A percentile compares a stretch with the other conserved stretches of the same genome.
These are phyloP conservation scores for Fusarium piperis DNA, from an alignment of 2,329 filamentous ascomycete genomes.

Conservation along the genomic window DNA sequence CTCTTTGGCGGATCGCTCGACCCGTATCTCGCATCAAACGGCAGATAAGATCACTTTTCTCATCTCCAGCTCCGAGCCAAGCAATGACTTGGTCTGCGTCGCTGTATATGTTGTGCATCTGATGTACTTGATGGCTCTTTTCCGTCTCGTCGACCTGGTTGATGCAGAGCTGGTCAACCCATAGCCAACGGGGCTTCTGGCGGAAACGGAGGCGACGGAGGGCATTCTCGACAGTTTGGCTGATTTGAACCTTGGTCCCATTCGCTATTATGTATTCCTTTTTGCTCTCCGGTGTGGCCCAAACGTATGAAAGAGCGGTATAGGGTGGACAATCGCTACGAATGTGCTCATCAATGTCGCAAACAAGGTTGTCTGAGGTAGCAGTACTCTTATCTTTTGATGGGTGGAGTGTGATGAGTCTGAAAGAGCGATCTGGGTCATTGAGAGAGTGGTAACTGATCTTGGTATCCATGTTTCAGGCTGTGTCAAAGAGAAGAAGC, in stretches of 20 bases:
- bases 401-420: background rate
- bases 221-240: background rate
- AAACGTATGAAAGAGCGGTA: conserved; percentile 14
- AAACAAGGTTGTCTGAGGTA: background rate
- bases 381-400: background rate
- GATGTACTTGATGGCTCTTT: conserved; percentile 20
- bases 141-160: conserved; percentile 16
- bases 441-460: background rate
- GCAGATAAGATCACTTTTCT: conserved; percentile 2
- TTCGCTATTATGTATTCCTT: background rate
- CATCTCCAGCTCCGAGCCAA: conserved; percentile 6
- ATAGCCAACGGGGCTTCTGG: background rate
- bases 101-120: conserved; percentile 18
- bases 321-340: background rate
- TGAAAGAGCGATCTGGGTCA: background rate
- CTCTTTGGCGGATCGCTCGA: background rate
- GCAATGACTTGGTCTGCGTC: conserved; percentile 5
- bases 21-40: background rate
- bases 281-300: background rate
- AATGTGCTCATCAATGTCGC: background rate
- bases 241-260: background rate
- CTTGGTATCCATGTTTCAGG: background rate
- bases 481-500: background rate
- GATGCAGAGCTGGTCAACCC: conserved; percentile 28
- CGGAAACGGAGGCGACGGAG: background rate